Base-by-base conservation (phyloP, 345 rosid genomes). In the Moricandia arvensis region DNA sequence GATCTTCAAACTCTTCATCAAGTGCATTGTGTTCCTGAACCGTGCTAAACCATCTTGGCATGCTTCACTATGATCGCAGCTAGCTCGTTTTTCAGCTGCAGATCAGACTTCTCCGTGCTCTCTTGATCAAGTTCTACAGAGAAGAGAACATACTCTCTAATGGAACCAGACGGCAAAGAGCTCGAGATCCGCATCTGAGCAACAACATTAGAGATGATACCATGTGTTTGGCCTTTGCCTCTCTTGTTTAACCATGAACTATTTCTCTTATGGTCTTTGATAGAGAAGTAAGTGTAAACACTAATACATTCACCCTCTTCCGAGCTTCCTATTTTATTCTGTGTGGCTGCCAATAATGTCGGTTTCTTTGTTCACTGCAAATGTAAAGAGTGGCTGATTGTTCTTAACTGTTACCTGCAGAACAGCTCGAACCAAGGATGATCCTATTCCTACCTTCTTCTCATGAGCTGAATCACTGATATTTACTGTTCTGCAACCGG, bases 111-210 rank as follows among this genome's bases (percentile, higher is more conserved):
- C 68, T 55, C 87, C 66, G 79, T 86, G 45, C 72, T 69, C 49
- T 68, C 79, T 71, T 76, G 85, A 66, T 59, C 78, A 35, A 85
- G 81, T 27, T 86, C 87, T 67, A 86, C 88, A 49, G 93, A 82
- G 77, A 85, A 85, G 76, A 93, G 84, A 75, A 91, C 93, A 77
- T 80, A 87, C 79, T 93, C 98, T 80, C 89, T 86, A 59, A 82
- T 79, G 63, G 83, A 78, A 73, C 82, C 84, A 55, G 72, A 86
- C 62, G 78, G 83, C 55, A 77, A 54, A 51, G 69, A 63, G 79
- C 80, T 80, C 9, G 88, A 90, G 79, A 86, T 96, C 71, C 81
- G 86, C 94, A 93, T 76, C 49, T 87, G 98, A 21, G 97, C 98
- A 63, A 89, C 86, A 70, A 82, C 83, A 69, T 86, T 84, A 3